phyloP scores from a whole-genome alignment of 352 stramenopile species.

The Globisporangium mamillatum region DNA sequence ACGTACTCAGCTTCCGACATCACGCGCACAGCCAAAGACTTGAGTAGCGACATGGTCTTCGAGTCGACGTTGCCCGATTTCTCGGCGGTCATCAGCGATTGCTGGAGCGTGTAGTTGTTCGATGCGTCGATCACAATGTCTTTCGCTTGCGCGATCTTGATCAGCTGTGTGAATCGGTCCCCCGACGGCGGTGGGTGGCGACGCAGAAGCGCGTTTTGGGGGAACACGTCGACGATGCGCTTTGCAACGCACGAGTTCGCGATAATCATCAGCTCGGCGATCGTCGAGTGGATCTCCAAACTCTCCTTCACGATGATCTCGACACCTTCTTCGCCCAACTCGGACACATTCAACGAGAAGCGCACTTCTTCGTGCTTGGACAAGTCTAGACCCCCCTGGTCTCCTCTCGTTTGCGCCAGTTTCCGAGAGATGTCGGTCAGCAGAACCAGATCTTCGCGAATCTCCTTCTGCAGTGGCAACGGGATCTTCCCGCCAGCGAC shows the following conservation, averaged over 20 bases:
- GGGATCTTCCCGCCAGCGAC: constrained; percentile 72
- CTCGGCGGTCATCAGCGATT: constrained; percentile 62
- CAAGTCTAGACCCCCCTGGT: constrained; percentile 74
- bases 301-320: constrained; percentile 89
- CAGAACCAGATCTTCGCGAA: constrained; percentile 55
- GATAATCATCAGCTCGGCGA: constrained; percentile 94
- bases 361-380: constrained; percentile 82
- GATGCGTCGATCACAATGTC: constrained; percentile 70
- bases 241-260: constrained; percentile 89
- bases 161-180: constrained; percentile 72
- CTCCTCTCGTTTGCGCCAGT: constrained; percentile 51
- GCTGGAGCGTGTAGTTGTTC: constrained; percentile 83
- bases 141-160: constrained; percentile 65
- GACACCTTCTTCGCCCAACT: constrained; percentile 68
- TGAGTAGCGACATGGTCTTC: constrained; percentile 88
- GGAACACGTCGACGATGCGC: constrained; percentile 79
- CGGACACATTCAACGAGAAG: constrained; percentile 78
- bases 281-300: constrained; percentile 92
- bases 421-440: constrained; percentile 67
- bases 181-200: constrained; percentile 79
- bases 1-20: constrained; percentile 96
- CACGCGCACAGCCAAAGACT: constrained; percentile 90
- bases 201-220: constrained; percentile 82
- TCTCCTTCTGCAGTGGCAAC: constrained; percentile 39
- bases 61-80: constrained; percentile 54